phyloP scores from a whole-genome alignment of 108 stramenopile species.

The Pseudonitzschia multiseries region DNA sequence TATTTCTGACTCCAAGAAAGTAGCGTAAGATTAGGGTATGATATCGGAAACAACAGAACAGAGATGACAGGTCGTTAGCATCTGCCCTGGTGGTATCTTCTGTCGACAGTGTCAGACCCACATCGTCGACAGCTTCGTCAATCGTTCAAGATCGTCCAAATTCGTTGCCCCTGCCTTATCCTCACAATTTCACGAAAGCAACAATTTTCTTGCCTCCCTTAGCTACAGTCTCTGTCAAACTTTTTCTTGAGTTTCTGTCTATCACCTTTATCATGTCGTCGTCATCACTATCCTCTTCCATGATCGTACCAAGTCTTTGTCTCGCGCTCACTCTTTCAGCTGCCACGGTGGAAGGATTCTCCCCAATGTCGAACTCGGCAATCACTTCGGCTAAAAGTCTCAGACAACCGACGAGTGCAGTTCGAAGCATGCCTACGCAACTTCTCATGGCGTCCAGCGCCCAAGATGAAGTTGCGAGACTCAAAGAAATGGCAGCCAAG shows the following conservation, averaged over 20 bases:
- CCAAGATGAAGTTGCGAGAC: constrained; percentile 56
- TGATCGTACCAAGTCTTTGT: background rate
- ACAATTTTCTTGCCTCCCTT: too few species aligned
- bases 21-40: background rate
- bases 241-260: background rate
- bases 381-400: background rate
- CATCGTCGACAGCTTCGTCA: background rate
- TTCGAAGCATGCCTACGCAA: background rate
- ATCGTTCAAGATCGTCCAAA: background rate
- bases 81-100: background rate
- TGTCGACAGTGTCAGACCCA: background rate
- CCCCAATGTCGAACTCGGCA: background rate
- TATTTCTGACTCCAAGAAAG: background rate
- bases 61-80: background rate
- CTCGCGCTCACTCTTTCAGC: background rate
- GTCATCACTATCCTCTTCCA: background rate
- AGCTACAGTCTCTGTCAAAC: background rate
- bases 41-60: background rate
- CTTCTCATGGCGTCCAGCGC: constrained; percentile 8
- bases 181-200: background rate
- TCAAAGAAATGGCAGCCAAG: constrained; percentile 75
- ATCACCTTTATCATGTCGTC: background rate
- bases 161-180: background rate
- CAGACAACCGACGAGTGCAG: background rate
- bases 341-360: background rate